Evolutionary conservation across 2,329 filamentous ascomycete genomes (phyloP).

Genomic region (Chrysoporthe puriensis): DNA sequence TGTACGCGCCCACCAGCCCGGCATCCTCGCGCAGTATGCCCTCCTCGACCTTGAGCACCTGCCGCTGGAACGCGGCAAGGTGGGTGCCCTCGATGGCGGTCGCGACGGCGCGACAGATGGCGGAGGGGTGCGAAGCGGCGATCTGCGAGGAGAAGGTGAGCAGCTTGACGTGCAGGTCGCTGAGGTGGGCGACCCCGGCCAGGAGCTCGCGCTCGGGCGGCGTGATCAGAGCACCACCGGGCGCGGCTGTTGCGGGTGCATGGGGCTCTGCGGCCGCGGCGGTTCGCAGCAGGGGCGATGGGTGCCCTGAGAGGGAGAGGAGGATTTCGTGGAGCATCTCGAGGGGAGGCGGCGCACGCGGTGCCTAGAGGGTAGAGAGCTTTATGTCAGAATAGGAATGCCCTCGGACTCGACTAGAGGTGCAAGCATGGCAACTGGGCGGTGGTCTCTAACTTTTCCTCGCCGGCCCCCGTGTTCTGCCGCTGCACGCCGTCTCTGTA

Average conservation of each 20-base stretch:
- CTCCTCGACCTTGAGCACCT: conserved; percentile 82
- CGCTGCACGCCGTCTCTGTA: conserved; percentile 12
- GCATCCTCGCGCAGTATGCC: conserved; percentile 77
- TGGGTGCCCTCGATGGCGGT: conserved; percentile 76
- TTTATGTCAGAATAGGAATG: conserved; percentile 14
- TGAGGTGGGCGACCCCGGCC: conserved; percentile 74
- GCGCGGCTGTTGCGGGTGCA: conserved; percentile 34
- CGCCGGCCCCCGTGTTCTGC: conserved; percentile 18
- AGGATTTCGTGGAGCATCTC: conserved; percentile 97
- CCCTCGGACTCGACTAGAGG: not conserved
- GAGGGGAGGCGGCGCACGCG: conserved; percentile 17
- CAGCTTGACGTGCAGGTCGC: conserved; percentile 75
- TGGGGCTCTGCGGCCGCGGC: conserved; percentile 49
- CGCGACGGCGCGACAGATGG: conserved; percentile 85
- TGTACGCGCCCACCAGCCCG: conserved; percentile 83
- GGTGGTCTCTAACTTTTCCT: conserved; percentile 23
- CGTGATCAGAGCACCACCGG: conserved; percentile 59
- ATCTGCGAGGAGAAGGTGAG: conserved; percentile 69
- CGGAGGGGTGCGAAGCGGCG: conserved; percentile 72
- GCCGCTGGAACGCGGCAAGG: conserved; percentile 78
- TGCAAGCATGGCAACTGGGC: not conserved
- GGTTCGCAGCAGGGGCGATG: conserved; percentile 79
- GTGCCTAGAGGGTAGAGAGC: not conserved
- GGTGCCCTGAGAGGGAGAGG: conserved; percentile 91
- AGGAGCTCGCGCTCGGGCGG: conserved; percentile 84